Evolutionary conservation across 2,329 filamentous ascomycete genomes (phyloP), one percentile per base, ranked within the genome.

Genomic region (Alternaria ventricosa): DNA sequence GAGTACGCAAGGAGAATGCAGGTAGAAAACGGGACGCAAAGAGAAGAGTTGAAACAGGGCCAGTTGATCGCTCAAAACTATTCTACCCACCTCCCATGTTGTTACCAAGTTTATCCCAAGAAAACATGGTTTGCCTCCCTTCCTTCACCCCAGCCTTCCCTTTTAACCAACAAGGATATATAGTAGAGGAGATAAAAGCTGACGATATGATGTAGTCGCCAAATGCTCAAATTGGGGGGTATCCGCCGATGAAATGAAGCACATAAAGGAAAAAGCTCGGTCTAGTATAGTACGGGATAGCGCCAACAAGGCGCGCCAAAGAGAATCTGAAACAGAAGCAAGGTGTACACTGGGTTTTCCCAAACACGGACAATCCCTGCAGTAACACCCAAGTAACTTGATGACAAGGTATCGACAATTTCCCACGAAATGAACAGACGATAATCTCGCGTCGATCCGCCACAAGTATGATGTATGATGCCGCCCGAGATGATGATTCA

Each of bases 211-310:
- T 71, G 61, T 71, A 67, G 57, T 76, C 67, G 74, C 75, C 72
- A 77, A 78, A 76, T 74, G 70, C 74, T 68, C 68, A 76, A 74
- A 73, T 70, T 72, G 63, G 72, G 49, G 36, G 74, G 75, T 77
- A 77, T 77, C 71, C 74, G 75, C 74, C 74, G 71, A 72, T 51
- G 68, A 71, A 70, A 69, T 59, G 61, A 66, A 72, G 59, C 55
- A 70, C 66, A 71, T 65, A 63, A 70, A 72, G 62, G 55, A 75
- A 73, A 47, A 53, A 43, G 53, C 45, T 63, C 70, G 63, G 69
- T 76, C 75, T 77, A 77, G 70, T 68, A 65, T 75, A 72, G 71
- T 76, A 76, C 74, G 70, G 66, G 64, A 64, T 68, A 70, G 62
- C 60, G 55, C 45, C 55, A 65, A 11, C 54, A 41, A 36, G 64